phyloP scores from a whole-genome alignment of 2,329 filamentous ascomycete species.

The Trichoderma sp. region DNA sequence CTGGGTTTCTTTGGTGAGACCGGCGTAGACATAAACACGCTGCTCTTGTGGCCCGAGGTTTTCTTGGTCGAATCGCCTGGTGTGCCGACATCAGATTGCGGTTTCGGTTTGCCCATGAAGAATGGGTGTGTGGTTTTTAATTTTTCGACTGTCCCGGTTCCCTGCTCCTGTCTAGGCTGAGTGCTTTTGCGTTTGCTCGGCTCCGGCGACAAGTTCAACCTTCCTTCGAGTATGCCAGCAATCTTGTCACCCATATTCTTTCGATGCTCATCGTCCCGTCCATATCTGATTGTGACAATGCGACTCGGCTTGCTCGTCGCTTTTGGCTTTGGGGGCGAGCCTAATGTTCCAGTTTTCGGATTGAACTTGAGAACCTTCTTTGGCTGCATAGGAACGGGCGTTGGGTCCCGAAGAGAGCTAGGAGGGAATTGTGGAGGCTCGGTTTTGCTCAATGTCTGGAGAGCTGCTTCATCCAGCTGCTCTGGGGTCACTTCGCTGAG shows the following conservation, averaged over 20 bases:
- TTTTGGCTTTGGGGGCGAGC: slow-evolving; percentile 59
- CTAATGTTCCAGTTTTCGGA: slow-evolving; percentile 59
- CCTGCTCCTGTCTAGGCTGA: neutral
- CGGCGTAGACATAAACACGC: slow-evolving; percentile 53
- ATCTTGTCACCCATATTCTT: slow-evolving; percentile 58
- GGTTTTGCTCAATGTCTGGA: neutral
- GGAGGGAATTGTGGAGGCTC: slow-evolving; percentile 7
- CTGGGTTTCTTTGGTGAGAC: slow-evolving; percentile 48
- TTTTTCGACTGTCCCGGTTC: slow-evolving; percentile 24
- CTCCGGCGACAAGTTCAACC: slow-evolving; percentile 27
- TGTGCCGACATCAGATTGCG: slow-evolving; percentile 24
- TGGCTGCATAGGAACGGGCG: slow-evolving; percentile 32
- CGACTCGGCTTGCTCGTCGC: slow-evolving; percentile 33
- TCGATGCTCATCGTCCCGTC: slow-evolving; percentile 44
- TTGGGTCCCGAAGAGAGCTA: slow-evolving; percentile 17
- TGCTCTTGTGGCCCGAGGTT: slow-evolving; percentile 34
- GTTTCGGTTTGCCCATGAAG: slow-evolving; percentile 39
- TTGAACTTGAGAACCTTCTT: slow-evolving; percentile 58
- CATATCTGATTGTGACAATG: slow-evolving; percentile 61
- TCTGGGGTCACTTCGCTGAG: slow-evolving; percentile 21
- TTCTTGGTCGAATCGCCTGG: slow-evolving; percentile 27
- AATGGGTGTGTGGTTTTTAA: slow-evolving; percentile 43
- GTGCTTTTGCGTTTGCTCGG: neutral
- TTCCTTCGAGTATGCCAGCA: slow-evolving; percentile 54
- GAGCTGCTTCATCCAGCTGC: neutral